A percentile compares a stretch with the other conserved stretches of the same genome.
Conservation (phyloP, 2,329 filamentous ascomycete genomes). For the Cladosporium sphaerospermum region DNA sequence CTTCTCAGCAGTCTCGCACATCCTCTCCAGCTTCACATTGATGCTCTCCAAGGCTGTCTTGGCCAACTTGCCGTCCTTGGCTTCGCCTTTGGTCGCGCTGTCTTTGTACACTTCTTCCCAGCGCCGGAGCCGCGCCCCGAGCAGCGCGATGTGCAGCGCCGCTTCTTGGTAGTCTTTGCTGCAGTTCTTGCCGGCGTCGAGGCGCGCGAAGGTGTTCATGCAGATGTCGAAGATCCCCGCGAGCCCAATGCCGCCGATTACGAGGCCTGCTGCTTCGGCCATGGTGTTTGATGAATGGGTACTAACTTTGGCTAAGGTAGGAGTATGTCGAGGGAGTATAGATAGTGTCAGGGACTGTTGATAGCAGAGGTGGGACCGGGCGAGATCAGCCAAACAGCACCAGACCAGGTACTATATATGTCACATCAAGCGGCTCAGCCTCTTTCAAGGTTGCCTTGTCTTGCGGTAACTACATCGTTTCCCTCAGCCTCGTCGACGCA, state of each 20-base stretch:
- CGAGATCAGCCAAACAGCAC: too few species aligned
- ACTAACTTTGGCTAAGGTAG: background rate
- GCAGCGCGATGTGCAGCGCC: slow-evolving; percentile 22
- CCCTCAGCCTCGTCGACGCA: too few species aligned
- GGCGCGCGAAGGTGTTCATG: slow-evolving; percentile 37
- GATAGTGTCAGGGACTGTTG: too few species aligned
- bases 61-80: background rate
- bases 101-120: slow-evolving; percentile 10
- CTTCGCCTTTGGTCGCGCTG: background rate
- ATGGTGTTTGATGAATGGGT: background rate
- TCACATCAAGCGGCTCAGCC: too few species aligned
- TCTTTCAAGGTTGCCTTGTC: too few species aligned
- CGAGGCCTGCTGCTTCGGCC: slow-evolving; percentile 16
- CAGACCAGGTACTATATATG: too few species aligned
- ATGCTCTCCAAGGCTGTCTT: slow-evolving; percentile 11
- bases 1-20: background rate
- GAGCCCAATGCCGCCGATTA: slow-evolving; percentile 29
- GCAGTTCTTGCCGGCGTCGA: slow-evolving; percentile 34
- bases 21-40: slow-evolving; percentile 1
- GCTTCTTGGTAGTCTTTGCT: slow-evolving; percentile 30
- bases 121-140: slow-evolving; percentile 13
- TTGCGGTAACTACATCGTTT: too few species aligned
- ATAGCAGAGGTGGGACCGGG: too few species aligned
- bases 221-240: slow-evolving; percentile 34
- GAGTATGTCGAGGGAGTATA: too few species aligned